Percentiles rank a stretch among this genome's conserved stretches.
These are phyloP conservation scores for Monascus purpureus DNA, from an alignment of 495 filamentous ascomycete species.

Conservation along the genomic window DNA sequence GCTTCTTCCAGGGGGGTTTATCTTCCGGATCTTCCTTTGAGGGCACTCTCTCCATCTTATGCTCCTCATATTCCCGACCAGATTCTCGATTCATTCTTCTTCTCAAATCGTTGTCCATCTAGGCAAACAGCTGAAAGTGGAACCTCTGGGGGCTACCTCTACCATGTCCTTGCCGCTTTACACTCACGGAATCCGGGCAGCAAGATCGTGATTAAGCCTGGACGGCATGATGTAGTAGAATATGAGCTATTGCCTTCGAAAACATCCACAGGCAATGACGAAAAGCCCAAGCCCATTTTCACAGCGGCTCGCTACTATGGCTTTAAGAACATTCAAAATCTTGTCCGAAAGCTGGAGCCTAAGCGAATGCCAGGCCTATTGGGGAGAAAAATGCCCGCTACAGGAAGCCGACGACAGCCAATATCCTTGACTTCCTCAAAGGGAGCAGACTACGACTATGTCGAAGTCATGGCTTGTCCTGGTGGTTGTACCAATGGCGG, in stretches of 20 bases:
- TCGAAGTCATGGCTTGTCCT: conserved; percentile 98
- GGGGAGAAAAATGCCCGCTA: conserved; percentile 39
- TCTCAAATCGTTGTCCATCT: conserved; percentile 17
- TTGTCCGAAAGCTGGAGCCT: conserved; percentile 81
- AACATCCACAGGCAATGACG: not conserved
- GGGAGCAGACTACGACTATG: conserved; percentile 59
- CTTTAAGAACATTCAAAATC: conserved; percentile 94
- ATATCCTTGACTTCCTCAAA: conserved; percentile 11
- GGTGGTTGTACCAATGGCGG: conserved; percentile 96
- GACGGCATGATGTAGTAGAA: conserved; percentile 87
- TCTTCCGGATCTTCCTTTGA: conserved; percentile 53
- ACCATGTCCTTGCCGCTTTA: conserved; percentile 63
- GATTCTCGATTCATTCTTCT: conserved; percentile 56
- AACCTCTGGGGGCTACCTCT: conserved; percentile 79
- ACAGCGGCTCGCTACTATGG: conserved; percentile 87
- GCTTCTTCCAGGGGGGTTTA: conserved; percentile 63
- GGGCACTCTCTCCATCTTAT: conserved; percentile 24
- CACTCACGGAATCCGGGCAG: conserved; percentile 55
- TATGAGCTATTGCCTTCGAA: conserved; percentile 46
- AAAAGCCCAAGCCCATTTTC: conserved; percentile 43
- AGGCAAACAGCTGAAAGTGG: conserved; percentile 36
- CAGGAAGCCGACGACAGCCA: conserved; percentile 28
- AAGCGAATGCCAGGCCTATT: conserved; percentile 60
- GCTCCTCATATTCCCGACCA: conserved; percentile 51
- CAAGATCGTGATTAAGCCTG: conserved; percentile 50